Percentiles rank a stretch among this genome's conserved stretches.
phyloP scores from a whole-genome alignment of 1,139 yeast genomes.

The Wickerhamiella pararugosa region DNA sequence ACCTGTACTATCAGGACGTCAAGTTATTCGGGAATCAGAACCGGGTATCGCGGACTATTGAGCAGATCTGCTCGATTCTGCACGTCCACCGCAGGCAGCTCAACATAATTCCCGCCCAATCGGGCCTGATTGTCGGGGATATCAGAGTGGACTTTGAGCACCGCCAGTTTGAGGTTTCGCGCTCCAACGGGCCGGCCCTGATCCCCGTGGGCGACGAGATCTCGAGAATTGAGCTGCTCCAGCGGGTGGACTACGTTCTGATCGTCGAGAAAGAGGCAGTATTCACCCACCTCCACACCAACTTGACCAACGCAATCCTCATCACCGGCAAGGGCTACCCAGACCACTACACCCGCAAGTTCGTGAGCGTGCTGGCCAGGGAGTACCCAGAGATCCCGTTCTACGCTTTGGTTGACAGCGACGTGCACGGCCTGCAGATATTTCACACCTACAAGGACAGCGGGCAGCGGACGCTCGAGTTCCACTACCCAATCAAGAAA shows the following conservation, averaged over 20 bases:
- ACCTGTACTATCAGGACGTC: slow-evolving; percentile 52
- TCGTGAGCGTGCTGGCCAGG: slow-evolving; percentile 32
- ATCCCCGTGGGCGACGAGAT: slow-evolving; percentile 18
- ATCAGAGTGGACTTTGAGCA: slow-evolving; percentile 17
- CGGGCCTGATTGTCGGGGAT: slow-evolving; percentile 41
- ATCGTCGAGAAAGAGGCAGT: slow-evolving; percentile 46
- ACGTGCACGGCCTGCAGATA: slow-evolving; percentile 56
- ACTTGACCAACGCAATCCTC: slow-evolving; percentile 12
- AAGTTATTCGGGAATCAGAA: slow-evolving; percentile 36
- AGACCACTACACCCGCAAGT: slow-evolving; percentile 47
- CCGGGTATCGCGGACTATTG: slow-evolving; percentile 31
- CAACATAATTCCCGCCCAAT: slow-evolving; percentile 43
- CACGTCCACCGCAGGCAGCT: slow-evolving; percentile 25
- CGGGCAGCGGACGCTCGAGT: slow-evolving; percentile 7
- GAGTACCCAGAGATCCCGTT: slow-evolving; percentile 36
- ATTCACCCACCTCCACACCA: slow-evolving; percentile 13
- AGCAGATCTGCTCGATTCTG: slow-evolving; percentile 19
- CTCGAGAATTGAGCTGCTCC: slow-evolving; percentile 12
- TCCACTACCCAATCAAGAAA: slow-evolving; percentile 8
- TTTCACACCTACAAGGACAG: slow-evolving; percentile 29
- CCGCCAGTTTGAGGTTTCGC: slow-evolving; percentile 10
- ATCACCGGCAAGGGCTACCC: slow-evolving; percentile 54
- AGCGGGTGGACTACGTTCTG: slow-evolving; percentile 25
- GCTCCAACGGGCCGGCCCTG: slow-evolving; percentile 14
- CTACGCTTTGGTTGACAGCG: slow-evolving; percentile 41